These are phyloP conservation scores for Solanum bulbocastanum DNA, from an alignment of 257 asterid genomes.

Conservation along the genomic window DNA sequence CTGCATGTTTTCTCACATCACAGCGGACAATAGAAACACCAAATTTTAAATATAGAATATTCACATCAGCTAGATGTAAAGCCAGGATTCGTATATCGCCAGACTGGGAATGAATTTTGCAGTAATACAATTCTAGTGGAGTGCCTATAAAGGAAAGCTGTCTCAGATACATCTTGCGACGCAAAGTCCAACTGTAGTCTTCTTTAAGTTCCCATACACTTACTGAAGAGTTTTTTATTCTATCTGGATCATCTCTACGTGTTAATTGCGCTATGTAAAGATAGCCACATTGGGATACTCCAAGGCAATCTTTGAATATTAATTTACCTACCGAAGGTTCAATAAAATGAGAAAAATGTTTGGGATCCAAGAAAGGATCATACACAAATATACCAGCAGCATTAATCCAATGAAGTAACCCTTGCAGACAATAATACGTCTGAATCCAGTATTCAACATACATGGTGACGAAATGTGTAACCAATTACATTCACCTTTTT, in stretches of 20 bases:
- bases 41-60: too few relatives aligned
- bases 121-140: too few relatives aligned
- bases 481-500: neutral
- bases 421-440: neutral
- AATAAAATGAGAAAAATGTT: neutral
- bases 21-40: too few relatives aligned
- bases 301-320: neutral
- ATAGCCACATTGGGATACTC: neutral
- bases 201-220: neutral
- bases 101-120: too few relatives aligned
- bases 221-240: neutral
- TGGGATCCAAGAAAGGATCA: neutral
- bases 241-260: neutral
- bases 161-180: neutral
- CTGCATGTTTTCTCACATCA: too few relatives aligned
- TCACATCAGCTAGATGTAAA: too few relatives aligned
- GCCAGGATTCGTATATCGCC: too few relatives aligned
- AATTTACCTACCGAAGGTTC: neutral
- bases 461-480: neutral
- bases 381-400: neutral
- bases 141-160: neutral
- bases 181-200: neutral
- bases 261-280: neutral
- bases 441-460: neutral
- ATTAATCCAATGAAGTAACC: neutral